Conservation (phyloP, 805 yeast species). For the Tetrapisispora arboricola region DNA sequence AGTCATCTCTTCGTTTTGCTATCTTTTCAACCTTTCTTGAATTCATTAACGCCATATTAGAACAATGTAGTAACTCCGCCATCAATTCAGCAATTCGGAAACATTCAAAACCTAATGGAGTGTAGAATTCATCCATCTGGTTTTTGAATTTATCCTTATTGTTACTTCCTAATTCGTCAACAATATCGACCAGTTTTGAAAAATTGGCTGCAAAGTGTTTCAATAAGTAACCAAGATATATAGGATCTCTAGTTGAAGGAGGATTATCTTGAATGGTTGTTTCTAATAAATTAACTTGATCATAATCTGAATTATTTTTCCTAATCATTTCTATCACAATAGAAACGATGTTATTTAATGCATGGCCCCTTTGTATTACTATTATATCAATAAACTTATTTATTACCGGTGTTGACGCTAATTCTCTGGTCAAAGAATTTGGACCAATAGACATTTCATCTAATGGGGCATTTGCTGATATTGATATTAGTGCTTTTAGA, state of each 20-base stretch:
- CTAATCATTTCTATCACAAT: conserved; percentile 86
- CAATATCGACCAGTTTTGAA: conserved; percentile 12
- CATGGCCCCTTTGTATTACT: conserved; percentile 58
- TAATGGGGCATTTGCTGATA: conserved; percentile 87
- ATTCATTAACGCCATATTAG: conserved; percentile 90
- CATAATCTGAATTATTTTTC: conserved; percentile 92
- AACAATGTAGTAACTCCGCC: conserved; percentile 91
- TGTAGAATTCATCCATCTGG: conserved; percentile 50
- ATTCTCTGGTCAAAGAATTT: conserved; percentile 73
- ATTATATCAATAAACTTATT: conserved; percentile 58
- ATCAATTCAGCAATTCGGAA: conserved; percentile 85
- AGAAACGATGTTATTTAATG: conserved; percentile 83
- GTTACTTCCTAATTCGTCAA: conserved; percentile 13
- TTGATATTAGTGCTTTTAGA: conserved; percentile 81
- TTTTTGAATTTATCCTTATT: conserved; percentile 35
- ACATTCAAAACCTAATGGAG: conserved; percentile 81
- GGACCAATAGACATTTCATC: conserved; percentile 81
- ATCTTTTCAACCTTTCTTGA: conserved; percentile 62
- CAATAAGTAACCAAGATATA: conserved; percentile 79
- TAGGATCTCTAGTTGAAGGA: conserved; percentile 82
- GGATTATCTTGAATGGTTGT: conserved; percentile 75
- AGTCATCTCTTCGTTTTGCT: conserved; percentile 56
- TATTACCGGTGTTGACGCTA: conserved; percentile 61
- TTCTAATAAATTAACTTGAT: conserved; percentile 66
- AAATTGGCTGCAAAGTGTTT: conserved; percentile 59